Base-by-base conservation (phyloP, 805 yeast genomes). In the Hanseniaspora vineae region DNA sequence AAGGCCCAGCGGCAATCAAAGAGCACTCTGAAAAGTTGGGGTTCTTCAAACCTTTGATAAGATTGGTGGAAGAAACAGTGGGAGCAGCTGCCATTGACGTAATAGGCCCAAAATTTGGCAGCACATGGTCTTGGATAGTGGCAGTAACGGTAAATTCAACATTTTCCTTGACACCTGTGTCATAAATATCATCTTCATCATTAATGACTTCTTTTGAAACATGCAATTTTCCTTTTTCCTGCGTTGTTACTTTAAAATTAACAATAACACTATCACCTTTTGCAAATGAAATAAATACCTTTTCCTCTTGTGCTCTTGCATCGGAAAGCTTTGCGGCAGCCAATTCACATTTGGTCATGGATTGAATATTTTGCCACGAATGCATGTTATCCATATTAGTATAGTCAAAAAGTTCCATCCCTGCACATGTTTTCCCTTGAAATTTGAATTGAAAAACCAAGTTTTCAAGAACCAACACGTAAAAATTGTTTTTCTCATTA, bases 21-120 rank as follows among this genome's bases (percentile, higher is more conserved):
- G 86, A 82, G 15, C 74, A 66, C 56, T 84, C 92, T 44, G 74
- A 69, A 51, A 62, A 68, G 52, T 79, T 81, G 2, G 95, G 90
- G 58, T 84, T 84, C 0, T 75, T 67, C 31, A 83, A 68, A 43
- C 87, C 85, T 48, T 80, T 75, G 11, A 75, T 67, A 48, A 70
- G 72, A 42, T 67, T 66, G 15, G 77, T 79, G 0, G 76, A 69
- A 0, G 83, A 72, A 13, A 64, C 49, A 29, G 75, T 68, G 44
- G 71, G 69, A 0, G 89, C 96, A 33, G 80, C 55, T 0, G 88
- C 72, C 52, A 88, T 72, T 39, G 79, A 76, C 2, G 84, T 70
- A 12, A 84, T 67, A 0, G 96, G 95, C 0, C 96, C 96, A 53
- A 75, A 69, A 55, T 80, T 84, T 2, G 72, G 56, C 11, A 88